Conservation (phyloP, 2,329 filamentous ascomycete species). For the Phyllosticta citribraziliensis region DNA sequence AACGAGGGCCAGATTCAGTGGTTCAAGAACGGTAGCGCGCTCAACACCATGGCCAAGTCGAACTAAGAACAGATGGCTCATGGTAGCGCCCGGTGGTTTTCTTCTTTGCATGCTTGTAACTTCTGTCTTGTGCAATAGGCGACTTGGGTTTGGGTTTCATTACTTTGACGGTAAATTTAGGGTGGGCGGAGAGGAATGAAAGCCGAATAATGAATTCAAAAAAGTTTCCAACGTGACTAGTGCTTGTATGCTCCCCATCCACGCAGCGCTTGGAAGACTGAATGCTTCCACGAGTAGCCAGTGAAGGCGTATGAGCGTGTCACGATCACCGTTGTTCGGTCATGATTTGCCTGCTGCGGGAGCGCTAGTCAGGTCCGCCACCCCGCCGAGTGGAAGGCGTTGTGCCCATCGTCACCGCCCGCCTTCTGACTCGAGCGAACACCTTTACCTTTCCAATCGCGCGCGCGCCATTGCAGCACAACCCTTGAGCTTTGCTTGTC, state of each 20-base stretch:
- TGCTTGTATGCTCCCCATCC: not conserved
- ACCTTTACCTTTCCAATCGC: not conserved
- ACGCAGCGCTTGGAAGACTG: too few species aligned
- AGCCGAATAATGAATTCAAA: slow-evolving; percentile 3
- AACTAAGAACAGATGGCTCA: slow-evolving; percentile 12
- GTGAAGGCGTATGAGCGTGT: too few species aligned
- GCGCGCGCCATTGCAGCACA: not conserved
- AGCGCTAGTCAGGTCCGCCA: not conserved
- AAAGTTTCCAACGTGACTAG: not conserved
- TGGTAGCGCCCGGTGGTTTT: not conserved
- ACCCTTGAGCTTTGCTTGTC: not conserved
- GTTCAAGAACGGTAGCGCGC: slow-evolving; percentile 95
- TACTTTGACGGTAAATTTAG: slow-evolving; percentile 8
- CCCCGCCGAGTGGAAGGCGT: not conserved
- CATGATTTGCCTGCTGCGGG: too few species aligned
- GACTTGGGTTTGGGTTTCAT: slow-evolving; percentile 8
- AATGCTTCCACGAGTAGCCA: not conserved
- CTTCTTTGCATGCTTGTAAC: slow-evolving; percentile 7
- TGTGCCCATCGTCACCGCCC: not conserved
- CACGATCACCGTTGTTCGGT: too few species aligned
- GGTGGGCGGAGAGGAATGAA: slow-evolving; percentile 7
- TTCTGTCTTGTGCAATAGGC: slow-evolving; percentile 10
- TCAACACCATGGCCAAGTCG: slow-evolving; percentile 95
- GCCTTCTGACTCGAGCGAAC: not conserved
- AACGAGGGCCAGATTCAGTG: slow-evolving; percentile 97